Percentiles rank a stretch among this genome's conserved stretches.
Evolutionary conservation across 495 filamentous ascomycete species (phyloP).

Genomic region (Aspergillus taichungensis): DNA sequence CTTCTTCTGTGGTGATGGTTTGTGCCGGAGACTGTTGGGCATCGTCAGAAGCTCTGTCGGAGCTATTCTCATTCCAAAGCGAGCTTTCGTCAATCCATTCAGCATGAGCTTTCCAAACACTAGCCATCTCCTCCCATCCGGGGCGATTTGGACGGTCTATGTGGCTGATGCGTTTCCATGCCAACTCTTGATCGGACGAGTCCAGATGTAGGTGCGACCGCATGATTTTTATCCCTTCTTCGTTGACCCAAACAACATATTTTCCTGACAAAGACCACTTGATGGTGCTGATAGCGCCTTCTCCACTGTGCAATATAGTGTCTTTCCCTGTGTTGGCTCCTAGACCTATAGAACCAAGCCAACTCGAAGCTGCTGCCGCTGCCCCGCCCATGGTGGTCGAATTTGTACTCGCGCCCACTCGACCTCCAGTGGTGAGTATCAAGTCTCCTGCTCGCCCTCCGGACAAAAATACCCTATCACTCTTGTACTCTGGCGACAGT

Average conservation of each 20-base stretch:
- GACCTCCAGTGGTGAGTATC: conserved; percentile 78
- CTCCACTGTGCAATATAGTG: conserved; percentile 80
- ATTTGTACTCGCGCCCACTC: conserved; percentile 64
- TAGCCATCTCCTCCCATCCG: conserved; percentile 88
- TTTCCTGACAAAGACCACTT: conserved; percentile 88
- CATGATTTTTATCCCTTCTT: conserved; percentile 97
- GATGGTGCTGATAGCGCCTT: conserved; percentile 82
- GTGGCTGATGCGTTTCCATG: conserved; percentile 95
- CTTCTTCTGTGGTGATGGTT: conserved; percentile 19
- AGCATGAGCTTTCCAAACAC: conserved; percentile 81
- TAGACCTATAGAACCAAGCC: conserved; percentile 79
- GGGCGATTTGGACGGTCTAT: conserved; percentile 71
- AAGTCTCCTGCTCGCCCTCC: conserved; percentile 85
- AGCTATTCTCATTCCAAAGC: conserved; percentile 53
- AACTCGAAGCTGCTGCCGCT: conserved; percentile 76
- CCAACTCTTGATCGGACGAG: conserved; percentile 62
- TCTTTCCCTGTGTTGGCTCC: conserved; percentile 74
- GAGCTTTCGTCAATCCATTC: conserved; percentile 86
- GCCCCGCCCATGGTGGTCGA: conserved; percentile 73
- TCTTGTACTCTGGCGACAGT: conserved; percentile 86
- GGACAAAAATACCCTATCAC: conserved; percentile 76
- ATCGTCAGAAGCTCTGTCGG: conserved; percentile 29
- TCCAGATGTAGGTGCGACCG: conserved; percentile 77
- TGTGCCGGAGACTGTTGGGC: conserved; percentile 12
- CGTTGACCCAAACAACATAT: conserved; percentile 90